Evolutionary conservation across 2,329 filamentous ascomycete genomes (phyloP).

Genomic region (Aspergillus chevalieri): DNA sequence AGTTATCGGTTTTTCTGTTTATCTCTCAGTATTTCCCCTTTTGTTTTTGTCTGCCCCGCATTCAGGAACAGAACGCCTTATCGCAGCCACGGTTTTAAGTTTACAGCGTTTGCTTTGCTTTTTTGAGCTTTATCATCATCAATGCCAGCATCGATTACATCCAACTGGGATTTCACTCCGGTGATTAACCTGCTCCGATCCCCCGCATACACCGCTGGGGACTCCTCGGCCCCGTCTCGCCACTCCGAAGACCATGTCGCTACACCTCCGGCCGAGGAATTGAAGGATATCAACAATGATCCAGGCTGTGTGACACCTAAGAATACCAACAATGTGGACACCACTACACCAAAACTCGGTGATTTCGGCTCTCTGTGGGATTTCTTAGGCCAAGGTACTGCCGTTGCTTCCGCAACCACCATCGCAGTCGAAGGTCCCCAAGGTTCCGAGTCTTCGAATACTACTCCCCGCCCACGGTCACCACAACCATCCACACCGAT

Average conservation of each 20-base stretch:
- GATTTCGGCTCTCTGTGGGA: constrained; percentile 41
- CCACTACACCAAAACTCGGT: constrained; percentile 26
- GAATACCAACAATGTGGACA: constrained; percentile 3
- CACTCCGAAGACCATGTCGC: constrained; percentile 7
- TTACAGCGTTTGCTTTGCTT: neutral
- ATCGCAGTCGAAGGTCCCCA: constrained; percentile 1
- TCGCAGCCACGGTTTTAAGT: neutral
- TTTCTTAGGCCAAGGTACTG: constrained; percentile 24
- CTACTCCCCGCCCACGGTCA: constrained; percentile 1
- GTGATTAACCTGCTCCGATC: constrained; percentile 40
- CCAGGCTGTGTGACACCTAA: neutral
- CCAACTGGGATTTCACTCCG: constrained; percentile 41
- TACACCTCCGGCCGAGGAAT: constrained; percentile 3
- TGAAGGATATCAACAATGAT: constrained; percentile 6
- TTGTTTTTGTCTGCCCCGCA: constrained; percentile 5
- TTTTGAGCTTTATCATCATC: constrained; percentile 8
- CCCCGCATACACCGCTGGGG: constrained; percentile 16
- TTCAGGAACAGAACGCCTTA: neutral
- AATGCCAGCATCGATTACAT: constrained; percentile 25
- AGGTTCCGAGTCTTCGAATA: neutral
- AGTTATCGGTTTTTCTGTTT: neutral
- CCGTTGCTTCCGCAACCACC: constrained; percentile 5
- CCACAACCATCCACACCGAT: constrained; percentile 5
- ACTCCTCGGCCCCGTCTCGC: constrained; percentile 6
- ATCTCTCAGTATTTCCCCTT: neutral